These are phyloP conservation scores for Lecanicillium sp. DNA, from an alignment of 2,329 filamentous ascomycete species.

Conservation along the genomic window DNA sequence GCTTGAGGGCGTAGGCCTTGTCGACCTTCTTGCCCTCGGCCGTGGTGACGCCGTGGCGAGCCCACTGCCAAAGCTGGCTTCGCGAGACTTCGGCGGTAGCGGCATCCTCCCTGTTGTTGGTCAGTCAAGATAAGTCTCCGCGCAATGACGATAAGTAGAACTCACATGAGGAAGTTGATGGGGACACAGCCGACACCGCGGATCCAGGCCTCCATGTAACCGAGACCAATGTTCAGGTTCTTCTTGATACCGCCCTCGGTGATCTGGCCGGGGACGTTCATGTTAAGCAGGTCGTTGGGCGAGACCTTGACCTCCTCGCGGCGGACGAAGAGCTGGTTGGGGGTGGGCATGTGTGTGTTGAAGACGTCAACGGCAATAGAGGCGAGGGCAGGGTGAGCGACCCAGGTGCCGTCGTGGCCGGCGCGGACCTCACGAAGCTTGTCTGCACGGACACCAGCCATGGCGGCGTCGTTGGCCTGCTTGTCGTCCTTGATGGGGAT, in stretches of 20 bases:
- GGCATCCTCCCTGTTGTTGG: constrained; percentile 66
- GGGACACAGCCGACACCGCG: constrained; percentile 92
- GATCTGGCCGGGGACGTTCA: constrained; percentile 89
- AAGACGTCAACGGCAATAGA: constrained; percentile 85
- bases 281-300: constrained; percentile 89
- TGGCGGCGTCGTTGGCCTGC: constrained; percentile 85
- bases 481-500: constrained; percentile 97
- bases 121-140: background rate
- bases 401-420: constrained; percentile 95
- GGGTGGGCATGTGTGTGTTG: constrained; percentile 97
- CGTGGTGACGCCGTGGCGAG: constrained; percentile 64
- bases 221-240: constrained; percentile 93
- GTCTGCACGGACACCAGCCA: constrained; percentile 88
- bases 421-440: constrained; percentile 94
- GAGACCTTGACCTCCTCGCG: constrained; percentile 84
- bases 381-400: constrained; percentile 90
- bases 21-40: constrained; percentile 87
- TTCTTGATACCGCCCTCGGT: constrained; percentile 95
- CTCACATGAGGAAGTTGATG: constrained; percentile 90
- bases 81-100: constrained; percentile 94
- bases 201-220: constrained; percentile 98
- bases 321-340: constrained; percentile 89
- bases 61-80: constrained; percentile 96
- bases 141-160: background rate
- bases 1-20: constrained; percentile 80